Evolutionary conservation across 169 alveolate species (phyloP), one percentile per base, ranked within the genome.

Genomic region (Plasmodium reichenowi): DNA sequence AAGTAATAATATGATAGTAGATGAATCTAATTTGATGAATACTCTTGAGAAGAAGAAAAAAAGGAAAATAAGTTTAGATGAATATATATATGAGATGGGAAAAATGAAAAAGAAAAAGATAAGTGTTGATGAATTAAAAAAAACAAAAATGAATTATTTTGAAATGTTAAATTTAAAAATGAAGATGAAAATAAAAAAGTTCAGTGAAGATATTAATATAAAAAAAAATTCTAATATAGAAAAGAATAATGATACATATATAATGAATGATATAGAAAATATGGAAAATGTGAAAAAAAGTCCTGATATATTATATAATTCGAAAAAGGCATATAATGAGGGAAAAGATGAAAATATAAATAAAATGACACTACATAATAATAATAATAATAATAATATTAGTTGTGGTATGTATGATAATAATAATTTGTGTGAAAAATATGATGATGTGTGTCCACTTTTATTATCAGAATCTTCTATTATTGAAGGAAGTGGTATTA

Each of bases 1-100:
- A 66, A 1, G 89, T 48, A 78, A 78, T 26, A 59, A 78, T 22
- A 9, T 78, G 89, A 71, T 78, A 2, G 89, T 78, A 9, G 80
- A 78, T 50, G 89, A 78, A 70, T 78, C 89, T 0, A 66, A 24
- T n/a, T 47, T 78, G n/a, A 47, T 64, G 17, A 78, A 78, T 15
- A 50, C 22, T 4, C 4, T 13, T 20, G 54, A 24, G 64, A 78
- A 78, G 38, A 66, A 38, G 20, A 17, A 59, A 38, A 43, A 60
- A 26, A 74, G 60, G 3, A 78, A 78, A 78, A 78, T 78, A 9
- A 78, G 89, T 52, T 22, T 78, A 9, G 78, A 78, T 24, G 71
- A 78, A 78, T 78, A 64, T 78, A 59, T 64, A 70, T 78, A 78
- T 48, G 73, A 78, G 9, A 66, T 26, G 43, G 80, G 66, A 47